Percentiles rank a stretch among this genome's conserved stretches.
Conservation (phyloP, 768 basidiomycete genomes). For the Cystobasidium ongulense region DNA sequence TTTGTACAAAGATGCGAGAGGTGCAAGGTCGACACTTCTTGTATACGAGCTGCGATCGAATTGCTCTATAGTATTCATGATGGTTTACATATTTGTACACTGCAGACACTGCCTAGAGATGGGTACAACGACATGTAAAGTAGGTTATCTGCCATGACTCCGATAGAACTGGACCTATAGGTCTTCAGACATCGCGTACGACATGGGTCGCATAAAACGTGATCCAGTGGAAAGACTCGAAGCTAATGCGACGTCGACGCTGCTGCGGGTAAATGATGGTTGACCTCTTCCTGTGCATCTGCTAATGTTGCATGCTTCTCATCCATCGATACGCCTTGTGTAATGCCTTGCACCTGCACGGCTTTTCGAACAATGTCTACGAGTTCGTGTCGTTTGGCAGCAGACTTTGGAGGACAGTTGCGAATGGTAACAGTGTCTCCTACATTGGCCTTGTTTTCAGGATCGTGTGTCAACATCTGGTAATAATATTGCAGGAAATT, state of each 20-base stretch:
- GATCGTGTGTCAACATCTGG: conserved; percentile 27
- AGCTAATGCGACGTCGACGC: neutral
- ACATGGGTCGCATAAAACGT: no score
- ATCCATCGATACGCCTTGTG: neutral
- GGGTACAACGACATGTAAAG: neutral
- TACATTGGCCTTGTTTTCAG: neutral
- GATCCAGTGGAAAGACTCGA: neutral
- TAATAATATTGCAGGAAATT: neutral
- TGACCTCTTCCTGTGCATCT: conserved; percentile 8
- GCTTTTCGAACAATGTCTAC: conserved; percentile 12
- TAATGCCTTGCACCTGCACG: conserved; percentile 1
- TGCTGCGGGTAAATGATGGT: neutral
- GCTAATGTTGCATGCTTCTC: conserved; percentile 15
- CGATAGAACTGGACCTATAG: no score
- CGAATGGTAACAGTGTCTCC: conserved; percentile 23
- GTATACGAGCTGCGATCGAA: neutral
- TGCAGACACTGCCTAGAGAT: neutral
- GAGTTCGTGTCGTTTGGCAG: conserved; percentile 15
- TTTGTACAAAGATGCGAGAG: neutral
- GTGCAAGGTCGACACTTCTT: no score
- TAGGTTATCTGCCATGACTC: neutral
- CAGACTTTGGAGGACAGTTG: conserved; percentile 19
- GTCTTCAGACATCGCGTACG: no score
- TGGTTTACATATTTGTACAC: neutral
- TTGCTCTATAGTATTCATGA: neutral